phyloP scores from a whole-genome alignment of 768 basidiomycete species.

The Crepidotus variabilis region DNA sequence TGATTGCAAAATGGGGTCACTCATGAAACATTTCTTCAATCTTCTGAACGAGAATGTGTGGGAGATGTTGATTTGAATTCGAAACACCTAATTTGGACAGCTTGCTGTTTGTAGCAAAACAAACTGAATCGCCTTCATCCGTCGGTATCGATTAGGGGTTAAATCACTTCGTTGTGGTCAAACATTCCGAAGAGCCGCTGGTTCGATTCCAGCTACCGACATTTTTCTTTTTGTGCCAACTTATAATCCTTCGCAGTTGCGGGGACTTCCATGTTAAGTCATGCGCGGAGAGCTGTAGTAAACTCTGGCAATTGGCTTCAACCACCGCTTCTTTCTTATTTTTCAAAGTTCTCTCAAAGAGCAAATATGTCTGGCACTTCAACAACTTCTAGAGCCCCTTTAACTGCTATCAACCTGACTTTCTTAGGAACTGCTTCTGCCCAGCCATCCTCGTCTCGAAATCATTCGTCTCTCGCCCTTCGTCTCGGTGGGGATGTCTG shows the following conservation, averaged over 20 bases:
- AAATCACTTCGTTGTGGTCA: constrained; percentile 33
- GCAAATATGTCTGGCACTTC: constrained; percentile 5
- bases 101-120: too few relatives aligned
- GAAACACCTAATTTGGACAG: too few relatives aligned
- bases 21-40: too few relatives aligned
- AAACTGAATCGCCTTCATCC: too few relatives aligned
- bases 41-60: too few relatives aligned
- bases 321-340: background rate
- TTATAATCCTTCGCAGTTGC: background rate
- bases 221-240: constrained; percentile 8
- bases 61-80: too few relatives aligned
- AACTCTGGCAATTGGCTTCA: background rate
- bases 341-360: too few relatives aligned
- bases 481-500: constrained; percentile 68
- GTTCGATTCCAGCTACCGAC: constrained; percentile 6
- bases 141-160: constrained; percentile 32
- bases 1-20: too few relatives aligned
- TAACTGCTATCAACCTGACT: constrained; percentile 49
- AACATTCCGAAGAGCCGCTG: constrained; percentile 21
- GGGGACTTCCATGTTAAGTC: too few relatives aligned
- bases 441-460: constrained; percentile 73
- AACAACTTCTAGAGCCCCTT: constrained; percentile 4
- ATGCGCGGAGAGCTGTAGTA: background rate
- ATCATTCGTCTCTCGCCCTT: constrained; percentile 71
- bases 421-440: constrained; percentile 84